Evolutionary conservation across 495 filamentous ascomycete genomes (phyloP), one percentile per base, ranked within the genome.

Genomic region (Cetradonia linearis): DNA sequence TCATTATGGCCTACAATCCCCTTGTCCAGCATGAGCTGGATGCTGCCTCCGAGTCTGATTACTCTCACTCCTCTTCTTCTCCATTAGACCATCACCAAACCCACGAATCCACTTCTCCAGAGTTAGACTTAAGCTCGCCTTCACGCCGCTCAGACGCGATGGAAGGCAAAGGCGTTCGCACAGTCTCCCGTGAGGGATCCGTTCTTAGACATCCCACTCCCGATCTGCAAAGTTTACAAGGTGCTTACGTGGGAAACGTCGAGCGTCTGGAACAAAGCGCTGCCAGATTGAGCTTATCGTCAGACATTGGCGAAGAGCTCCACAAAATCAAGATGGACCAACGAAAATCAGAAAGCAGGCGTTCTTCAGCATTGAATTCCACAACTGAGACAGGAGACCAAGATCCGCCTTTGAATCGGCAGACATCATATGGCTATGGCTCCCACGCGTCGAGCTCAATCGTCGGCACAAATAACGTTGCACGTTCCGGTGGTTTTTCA

Each of bases 221-320:
- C 25, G 88, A 91, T 71, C 72, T 86, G 40, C 84, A 86, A 67
- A 81, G 84, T 25, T 73, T 87, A 47, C 86, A 88, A 66, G 85
- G 86, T 28, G 86, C 86, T 33, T 88, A 86, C 67, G 72, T 83
- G 25, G 78, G 80, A 68, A 92, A 91, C 76, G 84, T 95, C 60
- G 86, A 90, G 69, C 81, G 86, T 47, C 75, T 95, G 63, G 90
- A 95, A 67, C 80, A 84, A 62, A 87, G 83, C 46, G 90, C 90
- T 28, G 90, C 94, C 72, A 80, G 85, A 40, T 74, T 95, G 68
- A 91, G 86, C 66, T 81, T 83, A 69, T 86, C 82, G 46, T n/a
- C 85, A 18, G 78, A 84, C 64, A 86, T 95, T 67, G 88, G 84
- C 46, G 83, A 84, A 68, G 88, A 91, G 65, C 88, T 95, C 56